Percentiles rank a stretch among this genome's conserved stretches.
These are phyloP conservation scores for Fusarium musae DNA, from an alignment of 2,329 filamentous ascomycete species.

Conservation along the genomic window DNA sequence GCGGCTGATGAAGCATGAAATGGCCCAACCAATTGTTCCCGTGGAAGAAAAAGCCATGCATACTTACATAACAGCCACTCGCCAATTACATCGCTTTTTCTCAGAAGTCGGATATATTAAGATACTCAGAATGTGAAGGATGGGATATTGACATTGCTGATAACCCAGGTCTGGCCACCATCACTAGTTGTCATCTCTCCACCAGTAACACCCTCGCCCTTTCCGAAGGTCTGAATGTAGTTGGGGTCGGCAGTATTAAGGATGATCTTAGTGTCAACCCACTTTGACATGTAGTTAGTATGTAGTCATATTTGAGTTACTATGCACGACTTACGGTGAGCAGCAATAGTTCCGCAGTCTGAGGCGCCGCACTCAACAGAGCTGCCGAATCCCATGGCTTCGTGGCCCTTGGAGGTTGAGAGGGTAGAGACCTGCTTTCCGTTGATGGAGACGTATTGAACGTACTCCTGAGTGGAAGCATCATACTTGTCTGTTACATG, in stretches of 20 bases:
- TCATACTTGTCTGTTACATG: conserved; percentile 27
- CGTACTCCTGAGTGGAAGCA: conserved; percentile 25
- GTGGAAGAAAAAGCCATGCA: not conserved
- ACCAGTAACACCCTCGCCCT: conserved; percentile 20
- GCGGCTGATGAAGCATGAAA: not conserved
- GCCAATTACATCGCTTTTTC: not conserved
- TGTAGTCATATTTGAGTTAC: rapidly evolving
- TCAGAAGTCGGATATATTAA: not conserved
- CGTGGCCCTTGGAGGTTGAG: conserved; percentile 55
- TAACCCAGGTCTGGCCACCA: conserved; percentile 25
- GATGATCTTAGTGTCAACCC: conserved; percentile 35
- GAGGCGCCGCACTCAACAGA: conserved; percentile 74
- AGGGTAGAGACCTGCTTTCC: conserved; percentile 52
- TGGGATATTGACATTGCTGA: conserved; percentile 9
- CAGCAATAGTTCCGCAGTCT: conserved; percentile 70
- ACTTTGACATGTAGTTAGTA: conserved; percentile 5
- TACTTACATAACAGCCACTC: not conserved
- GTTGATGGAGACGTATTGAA: conserved; percentile 36
- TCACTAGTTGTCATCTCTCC: conserved; percentile 15
- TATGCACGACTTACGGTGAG: conserved; percentile 23
- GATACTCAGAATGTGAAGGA: not conserved
- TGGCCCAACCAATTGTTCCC: not conserved
- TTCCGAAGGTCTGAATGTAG: conserved; percentile 35
- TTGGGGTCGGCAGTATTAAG: conserved; percentile 28
- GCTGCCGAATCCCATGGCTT: conserved; percentile 55